A percentile compares a stretch with the other conserved stretches of the same genome.
Conservation (phyloP, 139 green algal genomes). For the Pleodorina starrii region DNA sequence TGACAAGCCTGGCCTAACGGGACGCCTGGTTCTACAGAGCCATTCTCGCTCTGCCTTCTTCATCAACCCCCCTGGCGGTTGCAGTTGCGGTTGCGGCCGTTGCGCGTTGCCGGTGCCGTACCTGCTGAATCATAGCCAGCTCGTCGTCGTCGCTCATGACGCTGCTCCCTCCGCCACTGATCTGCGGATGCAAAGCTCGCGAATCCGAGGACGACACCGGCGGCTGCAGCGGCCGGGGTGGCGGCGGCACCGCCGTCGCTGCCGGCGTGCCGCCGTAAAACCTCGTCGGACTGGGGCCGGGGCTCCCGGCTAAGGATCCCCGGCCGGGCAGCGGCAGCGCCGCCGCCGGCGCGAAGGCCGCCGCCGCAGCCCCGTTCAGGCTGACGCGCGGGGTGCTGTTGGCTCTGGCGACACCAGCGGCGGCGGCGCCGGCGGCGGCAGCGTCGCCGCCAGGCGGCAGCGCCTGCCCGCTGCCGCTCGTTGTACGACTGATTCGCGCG, state of each 20-base stretch:
- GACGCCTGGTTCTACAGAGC: too few species aligned
- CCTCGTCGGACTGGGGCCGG: not conserved
- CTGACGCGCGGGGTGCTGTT: not conserved
- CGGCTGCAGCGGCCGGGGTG: not conserved
- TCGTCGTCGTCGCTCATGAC: slow-evolving; percentile 53
- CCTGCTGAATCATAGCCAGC: slow-evolving; percentile 56
- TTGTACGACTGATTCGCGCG: not conserved
- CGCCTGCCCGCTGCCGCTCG: not conserved
- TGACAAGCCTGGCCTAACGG: too few species aligned
- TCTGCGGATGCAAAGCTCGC: not conserved
- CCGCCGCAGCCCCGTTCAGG: not conserved
- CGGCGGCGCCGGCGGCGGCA: not conserved
- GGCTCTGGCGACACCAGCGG: not conserved
- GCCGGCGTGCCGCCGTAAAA: too few species aligned
- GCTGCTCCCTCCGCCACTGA: slow-evolving; percentile 25
- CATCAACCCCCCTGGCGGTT: too few species aligned
- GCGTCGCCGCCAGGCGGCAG: not conserved
- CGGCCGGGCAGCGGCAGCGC: too few species aligned
- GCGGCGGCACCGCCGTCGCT: not conserved
- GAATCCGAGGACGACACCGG: not conserved
- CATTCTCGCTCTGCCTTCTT: too few species aligned
- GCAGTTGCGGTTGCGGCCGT: too few species aligned
- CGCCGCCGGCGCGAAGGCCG: not conserved
- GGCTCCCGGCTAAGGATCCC: too few species aligned
- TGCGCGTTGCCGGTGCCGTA: too few species aligned